Conservation (phyloP, 2,329 filamentous ascomycete genomes). For the Pestalotiopsis fici region DNA sequence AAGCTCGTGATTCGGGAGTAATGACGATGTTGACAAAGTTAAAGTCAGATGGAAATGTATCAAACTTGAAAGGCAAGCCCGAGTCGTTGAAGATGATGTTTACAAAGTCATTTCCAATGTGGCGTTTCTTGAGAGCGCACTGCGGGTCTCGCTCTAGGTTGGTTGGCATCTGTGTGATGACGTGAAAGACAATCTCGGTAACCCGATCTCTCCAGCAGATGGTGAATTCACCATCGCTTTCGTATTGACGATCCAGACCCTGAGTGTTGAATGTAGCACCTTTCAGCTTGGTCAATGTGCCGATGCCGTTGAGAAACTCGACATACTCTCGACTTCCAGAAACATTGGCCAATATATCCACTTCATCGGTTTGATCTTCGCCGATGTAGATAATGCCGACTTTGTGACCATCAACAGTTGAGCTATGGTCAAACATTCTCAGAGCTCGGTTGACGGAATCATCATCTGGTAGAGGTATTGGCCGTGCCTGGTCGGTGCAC, state of each 20-base stretch:
- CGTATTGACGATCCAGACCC: slow-evolving; percentile 76
- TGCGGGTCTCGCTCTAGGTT: slow-evolving; percentile 74
- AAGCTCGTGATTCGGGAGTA: slow-evolving; percentile 78
- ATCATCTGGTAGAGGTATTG: slow-evolving; percentile 72
- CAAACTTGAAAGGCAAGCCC: slow-evolving; percentile 82
- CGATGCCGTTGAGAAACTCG: slow-evolving; percentile 79
- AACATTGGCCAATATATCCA: slow-evolving; percentile 83
- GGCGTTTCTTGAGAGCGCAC: slow-evolving; percentile 84
- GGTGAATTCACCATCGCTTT: slow-evolving; percentile 82
- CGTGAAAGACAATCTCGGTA: slow-evolving; percentile 93
- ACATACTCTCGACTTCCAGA: slow-evolving; percentile 87
- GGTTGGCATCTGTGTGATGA: slow-evolving; percentile 97
- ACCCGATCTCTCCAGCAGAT: slow-evolving; percentile 95
- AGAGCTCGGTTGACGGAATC: slow-evolving; percentile 75
- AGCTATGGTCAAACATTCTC: slow-evolving; percentile 79
- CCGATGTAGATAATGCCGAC: slow-evolving; percentile 93
- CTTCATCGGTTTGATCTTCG: slow-evolving; percentile 79
- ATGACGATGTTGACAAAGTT: slow-evolving; percentile 98
- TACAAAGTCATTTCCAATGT: slow-evolving; percentile 97
- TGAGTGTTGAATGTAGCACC: slow-evolving; percentile 90
- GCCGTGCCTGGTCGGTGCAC: slow-evolving; percentile 58
- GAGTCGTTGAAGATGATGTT: slow-evolving; percentile 99
- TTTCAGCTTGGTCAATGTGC: slow-evolving; percentile 78
- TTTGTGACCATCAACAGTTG: slow-evolving; percentile 93
- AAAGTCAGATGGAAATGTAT: slow-evolving; percentile 92